phyloP scores from a whole-genome alignment of 441 rosid species.

The Syzygium syzygioides region DNA sequence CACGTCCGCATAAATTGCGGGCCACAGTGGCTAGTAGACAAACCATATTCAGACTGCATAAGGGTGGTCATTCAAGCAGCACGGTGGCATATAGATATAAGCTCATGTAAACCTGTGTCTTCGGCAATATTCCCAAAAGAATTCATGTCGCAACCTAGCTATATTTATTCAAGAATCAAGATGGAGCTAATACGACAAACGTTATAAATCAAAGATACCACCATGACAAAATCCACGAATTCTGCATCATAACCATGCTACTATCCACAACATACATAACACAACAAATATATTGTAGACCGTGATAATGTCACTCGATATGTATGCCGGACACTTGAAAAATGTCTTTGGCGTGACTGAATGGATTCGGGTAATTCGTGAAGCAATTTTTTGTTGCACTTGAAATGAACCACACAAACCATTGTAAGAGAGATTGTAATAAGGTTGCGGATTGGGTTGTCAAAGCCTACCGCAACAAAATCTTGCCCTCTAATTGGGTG shows the following conservation, averaged over 20 bases:
- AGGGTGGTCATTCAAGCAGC: no score
- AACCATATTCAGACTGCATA: no score
- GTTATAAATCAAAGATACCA: not conserved
- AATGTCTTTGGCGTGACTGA: conserved; percentile 67
- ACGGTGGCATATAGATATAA: no score
- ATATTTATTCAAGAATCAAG: not conserved
- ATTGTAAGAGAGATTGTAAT: no score
- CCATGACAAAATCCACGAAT: not conserved
- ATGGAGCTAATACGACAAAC: not conserved
- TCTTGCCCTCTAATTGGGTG: no score
- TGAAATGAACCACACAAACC: no score
- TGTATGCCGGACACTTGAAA: conserved; percentile 61
- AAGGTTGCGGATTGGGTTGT: no score
- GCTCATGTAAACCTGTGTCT: not conserved
- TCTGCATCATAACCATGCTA: not conserved
- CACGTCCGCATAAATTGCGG: not conserved
- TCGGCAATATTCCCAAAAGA: not conserved
- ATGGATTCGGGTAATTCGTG: conserved; percentile 72
- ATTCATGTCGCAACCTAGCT: not conserved
- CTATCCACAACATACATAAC: not conserved
- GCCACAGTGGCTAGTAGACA: no score
- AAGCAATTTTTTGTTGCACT: conserved; percentile 2
- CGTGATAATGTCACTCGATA: conserved; percentile 67
- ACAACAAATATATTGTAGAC: not conserved
- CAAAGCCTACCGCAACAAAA: no score